A percentile compares a stretch with the other conserved stretches of the same genome.
Evolutionary conservation across 2,329 filamentous ascomycete species (phyloP).

Genomic region (Monosporascus sp.): DNA sequence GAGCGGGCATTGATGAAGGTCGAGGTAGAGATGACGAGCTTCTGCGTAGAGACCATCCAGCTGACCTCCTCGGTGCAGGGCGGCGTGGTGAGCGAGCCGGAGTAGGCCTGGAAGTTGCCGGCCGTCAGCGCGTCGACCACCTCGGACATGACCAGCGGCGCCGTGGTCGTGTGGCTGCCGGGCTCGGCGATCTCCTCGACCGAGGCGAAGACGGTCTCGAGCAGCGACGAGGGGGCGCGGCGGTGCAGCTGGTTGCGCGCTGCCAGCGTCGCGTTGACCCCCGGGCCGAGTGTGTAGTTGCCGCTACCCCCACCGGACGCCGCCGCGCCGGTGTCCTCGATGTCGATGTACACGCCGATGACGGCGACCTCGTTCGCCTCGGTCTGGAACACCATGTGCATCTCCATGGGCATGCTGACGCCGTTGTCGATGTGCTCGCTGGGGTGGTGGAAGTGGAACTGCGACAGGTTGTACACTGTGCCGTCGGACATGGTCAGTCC

Average conservation of each 20-base stretch:
- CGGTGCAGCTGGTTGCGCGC: conserved; percentile 35
- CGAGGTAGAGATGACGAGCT: conserved; percentile 30
- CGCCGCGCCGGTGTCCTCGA: conserved; percentile 23
- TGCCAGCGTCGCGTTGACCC: conserved; percentile 34
- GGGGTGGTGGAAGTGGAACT: conserved; percentile 48
- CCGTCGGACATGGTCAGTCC: conserved; percentile 30
- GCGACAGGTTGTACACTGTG: conserved; percentile 32
- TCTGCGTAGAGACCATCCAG: conserved; percentile 43
- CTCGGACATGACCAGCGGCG: conserved; percentile 39
- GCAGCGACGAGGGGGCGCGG: conserved; percentile 31
- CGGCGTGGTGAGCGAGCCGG: conserved; percentile 44
- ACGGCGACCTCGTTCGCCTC: conserved; percentile 36
- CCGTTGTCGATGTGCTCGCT: conserved; percentile 42
- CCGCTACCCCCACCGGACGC: conserved; percentile 7
- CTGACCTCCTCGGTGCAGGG: conserved; percentile 42
- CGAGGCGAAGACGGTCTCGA: conserved; percentile 42
- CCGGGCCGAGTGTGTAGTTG: conserved; percentile 4
- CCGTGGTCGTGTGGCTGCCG: conserved; percentile 34
- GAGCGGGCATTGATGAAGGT: conserved; percentile 35
- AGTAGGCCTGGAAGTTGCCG: conserved; percentile 37
- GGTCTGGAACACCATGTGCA: conserved; percentile 55
- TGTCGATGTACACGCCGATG: conserved; percentile 38
- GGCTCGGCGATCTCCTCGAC: conserved; percentile 37
- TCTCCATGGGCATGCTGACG: conserved; percentile 45
- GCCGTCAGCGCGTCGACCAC: conserved; percentile 31